Conservation (phyloP, 2,329 filamentous ascomycete species). For the Pyrenophora seminiperda region DNA sequence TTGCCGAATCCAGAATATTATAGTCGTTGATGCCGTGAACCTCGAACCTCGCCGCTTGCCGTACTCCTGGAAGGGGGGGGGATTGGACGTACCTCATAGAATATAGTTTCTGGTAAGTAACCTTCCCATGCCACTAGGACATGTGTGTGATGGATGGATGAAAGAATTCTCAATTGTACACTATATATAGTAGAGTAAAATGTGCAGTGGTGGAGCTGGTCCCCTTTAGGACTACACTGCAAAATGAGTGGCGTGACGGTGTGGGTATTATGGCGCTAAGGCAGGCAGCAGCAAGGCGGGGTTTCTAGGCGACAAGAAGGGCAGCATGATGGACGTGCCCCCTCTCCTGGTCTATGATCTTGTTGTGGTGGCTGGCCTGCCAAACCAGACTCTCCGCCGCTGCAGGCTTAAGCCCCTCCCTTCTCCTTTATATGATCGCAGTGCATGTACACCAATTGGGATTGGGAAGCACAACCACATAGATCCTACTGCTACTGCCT, state of each 20-base stretch:
- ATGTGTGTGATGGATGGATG: neutral
- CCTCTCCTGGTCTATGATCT: neutral
- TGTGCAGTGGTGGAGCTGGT: neutral
- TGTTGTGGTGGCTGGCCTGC: slow-evolving; percentile 2
- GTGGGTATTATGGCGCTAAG: slow-evolving; percentile 5
- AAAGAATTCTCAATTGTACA: neutral
- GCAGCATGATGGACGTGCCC: neutral
- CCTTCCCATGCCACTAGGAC: too few relatives aligned
- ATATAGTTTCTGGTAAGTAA: too few relatives aligned
- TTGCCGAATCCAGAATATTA: too few relatives aligned
- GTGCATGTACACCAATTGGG: neutral
- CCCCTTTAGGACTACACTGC: neutral
- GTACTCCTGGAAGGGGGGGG: too few relatives aligned
- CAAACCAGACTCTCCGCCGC: neutral
- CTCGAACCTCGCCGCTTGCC: too few relatives aligned
- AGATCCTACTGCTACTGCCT: neutral
- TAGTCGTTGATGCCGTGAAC: too few relatives aligned
- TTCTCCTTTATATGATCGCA: neutral
- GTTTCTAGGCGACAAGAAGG: neutral
- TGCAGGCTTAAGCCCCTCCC: neutral
- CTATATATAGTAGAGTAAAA: slow-evolving; percentile 1
- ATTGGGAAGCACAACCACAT: neutral
- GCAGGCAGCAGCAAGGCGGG: neutral
- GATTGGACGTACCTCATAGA: too few relatives aligned
- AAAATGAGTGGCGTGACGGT: neutral